Conservation (phyloP, 139 green algal genomes). For the Edaphochlamys debaryana region DNA sequence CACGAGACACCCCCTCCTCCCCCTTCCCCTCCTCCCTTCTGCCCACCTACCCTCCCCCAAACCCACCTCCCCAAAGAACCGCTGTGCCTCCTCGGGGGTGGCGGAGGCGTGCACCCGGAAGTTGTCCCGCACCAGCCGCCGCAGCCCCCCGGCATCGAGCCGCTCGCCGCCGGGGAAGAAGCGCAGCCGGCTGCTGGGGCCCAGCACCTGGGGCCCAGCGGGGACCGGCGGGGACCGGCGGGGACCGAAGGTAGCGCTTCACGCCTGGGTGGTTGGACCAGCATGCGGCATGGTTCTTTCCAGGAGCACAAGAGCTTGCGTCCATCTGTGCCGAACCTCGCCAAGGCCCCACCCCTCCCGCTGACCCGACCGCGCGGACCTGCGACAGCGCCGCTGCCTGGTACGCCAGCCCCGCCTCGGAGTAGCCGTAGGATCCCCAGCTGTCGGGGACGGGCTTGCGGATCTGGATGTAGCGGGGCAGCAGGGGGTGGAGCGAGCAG, state of each 20-base stretch:
- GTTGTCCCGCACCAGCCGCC: constrained; percentile 18
- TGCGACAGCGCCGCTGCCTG: neutral
- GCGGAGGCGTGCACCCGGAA: neutral
- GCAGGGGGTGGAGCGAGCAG: no score
- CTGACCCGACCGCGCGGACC: no score
- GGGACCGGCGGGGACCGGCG: no score
- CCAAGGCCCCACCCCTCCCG: no score
- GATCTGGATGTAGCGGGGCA: neutral
- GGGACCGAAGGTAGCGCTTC: no score
- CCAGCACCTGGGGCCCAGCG: constrained; percentile 12
- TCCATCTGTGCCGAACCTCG: no score
- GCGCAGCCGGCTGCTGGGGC: neutral
- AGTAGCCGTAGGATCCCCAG: constrained; percentile 23
- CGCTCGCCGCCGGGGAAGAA: neutral
- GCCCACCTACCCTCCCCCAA: no score
- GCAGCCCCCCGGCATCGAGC: neutral
- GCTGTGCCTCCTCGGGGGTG: neutral
- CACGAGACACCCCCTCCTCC: no score
- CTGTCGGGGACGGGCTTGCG: constrained; percentile 26
- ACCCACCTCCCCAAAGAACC: constrained; percentile 12
- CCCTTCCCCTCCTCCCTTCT: no score
- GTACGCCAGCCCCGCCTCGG: neutral
- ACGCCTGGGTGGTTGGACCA: no score
- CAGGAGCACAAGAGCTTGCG: no score
- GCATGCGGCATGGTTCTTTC: no score